Conservation (phyloP, 805 yeast genomes). For the Zygotorulaspora florentina region DNA sequence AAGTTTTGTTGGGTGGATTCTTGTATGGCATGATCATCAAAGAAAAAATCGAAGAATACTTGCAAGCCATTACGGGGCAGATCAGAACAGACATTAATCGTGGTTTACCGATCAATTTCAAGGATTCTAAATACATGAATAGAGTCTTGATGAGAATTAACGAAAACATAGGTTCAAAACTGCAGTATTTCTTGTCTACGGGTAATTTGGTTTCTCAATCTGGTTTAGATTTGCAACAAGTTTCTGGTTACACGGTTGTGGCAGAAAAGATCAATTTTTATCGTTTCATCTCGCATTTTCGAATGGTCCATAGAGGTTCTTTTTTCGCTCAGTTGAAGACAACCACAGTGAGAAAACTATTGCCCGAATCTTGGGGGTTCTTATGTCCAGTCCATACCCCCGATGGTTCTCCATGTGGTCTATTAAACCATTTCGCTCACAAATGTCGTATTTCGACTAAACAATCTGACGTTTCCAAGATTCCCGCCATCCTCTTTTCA, state of each 20-base stretch:
- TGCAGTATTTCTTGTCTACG: conserved; percentile 91
- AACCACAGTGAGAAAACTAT: conserved; percentile 90
- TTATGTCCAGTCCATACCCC: conserved; percentile 99
- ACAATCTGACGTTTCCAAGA: conserved; percentile 65
- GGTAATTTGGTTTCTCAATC: conserved; percentile 97
- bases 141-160: conserved; percentile 74
- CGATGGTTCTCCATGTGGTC: conserved; percentile 99
- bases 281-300: conserved; percentile 95
- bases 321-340: conserved; percentile 98
- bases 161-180: conserved; percentile 90
- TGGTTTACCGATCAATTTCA: conserved; percentile 75
- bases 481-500: conserved; percentile 60
- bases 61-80: conserved; percentile 67
- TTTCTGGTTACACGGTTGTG: conserved; percentile 95
- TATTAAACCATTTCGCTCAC: conserved; percentile 93
- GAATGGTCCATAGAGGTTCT: conserved; percentile 99
- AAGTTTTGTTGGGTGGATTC: conserved; percentile 91
- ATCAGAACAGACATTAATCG: conserved; percentile 77
- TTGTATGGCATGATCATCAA: conserved; percentile 94
- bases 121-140: conserved; percentile 76
- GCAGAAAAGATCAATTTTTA: conserved; percentile 98
- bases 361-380: conserved; percentile 99
- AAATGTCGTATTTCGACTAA: conserved; percentile 83
- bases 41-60: conserved; percentile 92
- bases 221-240: conserved; percentile 96